Base-by-base conservation (phyloP, 805 yeast species). In the Kluyveromyces aestuarii region DNA sequence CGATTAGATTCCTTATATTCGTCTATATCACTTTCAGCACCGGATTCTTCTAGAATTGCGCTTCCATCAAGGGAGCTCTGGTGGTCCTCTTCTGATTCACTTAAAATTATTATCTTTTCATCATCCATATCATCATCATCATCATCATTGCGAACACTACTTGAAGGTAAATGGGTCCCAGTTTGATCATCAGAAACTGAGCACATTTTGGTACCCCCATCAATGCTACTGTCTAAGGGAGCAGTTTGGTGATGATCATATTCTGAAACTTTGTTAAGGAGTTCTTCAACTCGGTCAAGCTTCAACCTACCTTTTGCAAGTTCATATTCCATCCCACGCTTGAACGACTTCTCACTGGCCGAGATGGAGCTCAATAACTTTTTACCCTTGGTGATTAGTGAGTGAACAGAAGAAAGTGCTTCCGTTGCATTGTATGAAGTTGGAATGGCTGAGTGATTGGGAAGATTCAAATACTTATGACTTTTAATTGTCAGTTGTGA, bases 351-450 rank as follows among this genome's bases (percentile, higher is more conserved):
- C 17, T 54, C 56, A 9, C 49, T 58, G 13, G 52, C 52, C 16
- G 49, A 42, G 21, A 58, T 18, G 2, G 54, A 41, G 13, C 52
- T 47, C 37, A 62, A 48, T 19, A 60, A 51, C 14, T 49, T 40
- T 30, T 52, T 56, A 14, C 66, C 66, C 49, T 56, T 58, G 14
- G 40, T 35, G 17, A 63, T 59, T 18, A 61, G 30, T 0, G 61
- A 56, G 4, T 52, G 48, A 13, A 61, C 44, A 63, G 61, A 59
- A 27, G 47, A 27, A 41, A 59, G 46, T 2, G 59, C 50, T 25
- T 52, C 50, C 2, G 27, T 17, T 11, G 30, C 35, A 14, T 42
- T 37, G 35, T 30, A 30, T 5, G 35, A 30, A 3, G 35, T 30
- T 5, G 4, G 8, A 10, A 10, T 30, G 35, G 14, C 7, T 13